phyloP scores from a whole-genome alignment of 2,329 filamentous ascomycete genomes.

The Aureobasidium sp. region DNA sequence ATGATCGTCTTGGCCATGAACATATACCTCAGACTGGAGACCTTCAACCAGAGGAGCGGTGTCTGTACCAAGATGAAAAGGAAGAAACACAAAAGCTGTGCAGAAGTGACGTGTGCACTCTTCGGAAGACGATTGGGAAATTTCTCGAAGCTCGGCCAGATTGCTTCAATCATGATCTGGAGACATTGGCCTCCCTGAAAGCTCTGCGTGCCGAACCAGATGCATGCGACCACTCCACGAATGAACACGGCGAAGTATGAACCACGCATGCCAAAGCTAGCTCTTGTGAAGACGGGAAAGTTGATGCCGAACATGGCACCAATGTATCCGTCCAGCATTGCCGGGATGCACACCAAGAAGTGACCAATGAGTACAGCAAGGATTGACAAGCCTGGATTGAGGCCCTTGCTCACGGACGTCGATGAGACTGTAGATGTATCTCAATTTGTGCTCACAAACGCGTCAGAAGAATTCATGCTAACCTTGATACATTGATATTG shows the following conservation, averaged over 20 bases:
- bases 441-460: slow-evolving; percentile 16
- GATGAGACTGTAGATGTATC: slow-evolving; percentile 17
- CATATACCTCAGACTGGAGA: slow-evolving; percentile 43
- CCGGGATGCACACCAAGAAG: slow-evolving; percentile 20
- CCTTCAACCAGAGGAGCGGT: slow-evolving; percentile 37
- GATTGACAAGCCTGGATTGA: slow-evolving; percentile 22
- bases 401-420: slow-evolving; percentile 20
- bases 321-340: slow-evolving; percentile 49
- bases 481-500: slow-evolving; percentile 21
- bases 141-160: slow-evolving; percentile 42
- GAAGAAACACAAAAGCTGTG: slow-evolving; percentile 36
- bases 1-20: slow-evolving; percentile 43
- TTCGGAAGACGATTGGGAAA: slow-evolving; percentile 34
- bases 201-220: slow-evolving; percentile 47
- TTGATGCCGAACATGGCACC: slow-evolving; percentile 46
- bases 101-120: slow-evolving; percentile 36
- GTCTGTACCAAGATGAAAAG: slow-evolving; percentile 38
- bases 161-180: slow-evolving; percentile 46
- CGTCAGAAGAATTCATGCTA: neutral
- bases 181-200: slow-evolving; percentile 54
- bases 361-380: slow-evolving; percentile 21
- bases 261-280: slow-evolving; percentile 51
- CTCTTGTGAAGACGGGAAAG: slow-evolving; percentile 49
- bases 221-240: slow-evolving; percentile 47
- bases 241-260: slow-evolving; percentile 49